phyloP scores from a whole-genome alignment of 2,329 filamentous ascomycete genomes.

The Clonostachys byssicola region DNA sequence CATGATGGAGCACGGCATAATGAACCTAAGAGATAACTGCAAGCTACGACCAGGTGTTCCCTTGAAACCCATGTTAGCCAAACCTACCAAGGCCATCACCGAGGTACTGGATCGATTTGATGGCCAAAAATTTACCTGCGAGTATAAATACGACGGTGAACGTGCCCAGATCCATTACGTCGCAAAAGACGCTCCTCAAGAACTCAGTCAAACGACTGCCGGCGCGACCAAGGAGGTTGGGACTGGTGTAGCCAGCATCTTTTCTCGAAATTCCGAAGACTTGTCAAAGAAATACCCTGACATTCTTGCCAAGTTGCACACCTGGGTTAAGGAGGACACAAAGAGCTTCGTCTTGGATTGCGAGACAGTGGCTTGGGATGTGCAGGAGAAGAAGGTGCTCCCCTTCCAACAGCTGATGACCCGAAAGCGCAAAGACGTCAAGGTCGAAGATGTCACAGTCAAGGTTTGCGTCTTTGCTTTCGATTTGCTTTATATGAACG shows the following conservation, averaged over 20 bases:
- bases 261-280: slow-evolving; percentile 96
- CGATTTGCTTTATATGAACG: slow-evolving; percentile 90
- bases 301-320: slow-evolving; percentile 80
- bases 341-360: slow-evolving; percentile 98
- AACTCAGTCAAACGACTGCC: slow-evolving; percentile 59
- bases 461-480: slow-evolving; percentile 98
- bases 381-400: slow-evolving; percentile 89
- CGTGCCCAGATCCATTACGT: slow-evolving; percentile 98
- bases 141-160: slow-evolving; percentile 99
- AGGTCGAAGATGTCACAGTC: slow-evolving; percentile 90
- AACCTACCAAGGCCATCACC: slow-evolving; percentile 96
- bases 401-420: slow-evolving; percentile 99
- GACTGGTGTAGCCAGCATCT: slow-evolving; percentile 83
- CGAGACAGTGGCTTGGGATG: slow-evolving; percentile 95
- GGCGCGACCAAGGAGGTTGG: slow-evolving; percentile 61
- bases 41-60: slow-evolving; percentile 91
- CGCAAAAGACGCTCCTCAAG: slow-evolving; percentile 68
- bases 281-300: slow-evolving; percentile 97
- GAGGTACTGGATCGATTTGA: slow-evolving; percentile 97
- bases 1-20: slow-evolving; percentile 81
- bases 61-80: slow-evolving; percentile 96
- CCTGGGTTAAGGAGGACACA: slow-evolving; percentile 86
- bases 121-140: slow-evolving; percentile 91
- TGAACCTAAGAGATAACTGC: slow-evolving; percentile 77
- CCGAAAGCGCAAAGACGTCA: slow-evolving; percentile 94